Conservation (phyloP, 495 filamentous ascomycete species). For the Parathielavia appendiculata region DNA sequence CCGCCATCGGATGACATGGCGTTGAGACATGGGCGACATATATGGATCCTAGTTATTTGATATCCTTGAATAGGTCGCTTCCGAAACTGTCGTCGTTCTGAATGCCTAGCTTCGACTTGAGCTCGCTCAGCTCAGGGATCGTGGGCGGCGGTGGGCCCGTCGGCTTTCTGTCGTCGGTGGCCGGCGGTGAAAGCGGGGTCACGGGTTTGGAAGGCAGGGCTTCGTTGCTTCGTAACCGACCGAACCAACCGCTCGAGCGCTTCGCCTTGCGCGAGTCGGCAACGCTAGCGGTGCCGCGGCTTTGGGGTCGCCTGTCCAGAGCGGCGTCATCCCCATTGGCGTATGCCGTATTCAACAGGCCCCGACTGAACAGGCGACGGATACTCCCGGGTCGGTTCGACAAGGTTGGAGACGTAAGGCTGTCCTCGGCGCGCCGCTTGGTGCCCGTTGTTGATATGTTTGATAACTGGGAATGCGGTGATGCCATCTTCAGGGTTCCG, state of each 20-base stretch:
- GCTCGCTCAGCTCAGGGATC: constrained; percentile 53
- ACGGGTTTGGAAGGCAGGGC: constrained; percentile 25
- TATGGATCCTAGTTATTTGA: constrained; percentile 33
- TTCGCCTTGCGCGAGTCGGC: constrained; percentile 40
- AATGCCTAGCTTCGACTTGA: constrained; percentile 44
- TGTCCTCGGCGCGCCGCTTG: constrained; percentile 41
- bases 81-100: constrained; percentile 42
- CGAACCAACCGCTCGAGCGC: constrained; percentile 48
- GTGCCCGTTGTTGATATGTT: constrained; percentile 30
- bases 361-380: constrained; percentile 43
- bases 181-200: constrained; percentile 19
- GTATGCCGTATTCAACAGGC: constrained; percentile 42
- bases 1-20: background rate
- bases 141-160: constrained; percentile 52
- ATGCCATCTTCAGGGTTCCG: constrained; percentile 30
- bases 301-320: constrained; percentile 34
- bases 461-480: constrained; percentile 31
- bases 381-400: constrained; percentile 43
- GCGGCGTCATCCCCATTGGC: constrained; percentile 33
- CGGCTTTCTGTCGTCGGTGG: constrained; percentile 36
- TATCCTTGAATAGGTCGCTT: constrained; percentile 56
- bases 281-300: constrained; percentile 33
- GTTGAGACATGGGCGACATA: background rate
- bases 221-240: constrained; percentile 38
- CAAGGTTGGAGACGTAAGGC: constrained; percentile 40